Evolutionary conservation across 2,329 filamentous ascomycete species (phyloP), one percentile per base, ranked within the genome.

Genomic region (Aspergillus neoniger): DNA sequence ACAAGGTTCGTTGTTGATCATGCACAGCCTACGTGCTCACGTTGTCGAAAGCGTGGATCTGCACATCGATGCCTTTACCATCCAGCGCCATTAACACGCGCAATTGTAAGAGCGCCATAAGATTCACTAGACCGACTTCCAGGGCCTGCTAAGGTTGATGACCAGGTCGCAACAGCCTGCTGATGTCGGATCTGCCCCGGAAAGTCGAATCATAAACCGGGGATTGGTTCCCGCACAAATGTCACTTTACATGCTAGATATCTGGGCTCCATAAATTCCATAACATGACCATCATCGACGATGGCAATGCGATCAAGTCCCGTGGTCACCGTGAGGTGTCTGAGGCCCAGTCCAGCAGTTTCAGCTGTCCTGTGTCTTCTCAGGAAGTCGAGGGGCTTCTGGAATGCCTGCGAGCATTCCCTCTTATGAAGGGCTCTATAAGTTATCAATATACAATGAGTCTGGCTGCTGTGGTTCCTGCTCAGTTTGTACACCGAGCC

Each of bases 1-100:
- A 70, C 43, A 74, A 75, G 62, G 71, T 74, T 43, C 68, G 70
- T 25, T 74, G 72, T 39, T 39, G 72, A 75, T 50, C 72, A 74
- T 65, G 58, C 57, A 8, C 23, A 61, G 17, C 69, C 72, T 5
- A 60, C 69, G 14, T 74, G 72, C 50, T 62, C 63, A 30, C 70
- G 72, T 28, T 75, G 72, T 49, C 62, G 65, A 43, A 63, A 61
- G 32, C 70, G 71, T 15, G 65, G 67, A 2, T 59, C 58, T 14
- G 51, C 64, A 2, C 47, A 23, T 4, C 60, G 63, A n/a, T 74
- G 71, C 51, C 70, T 72, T 52, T 74, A 74, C 53, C 72, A 74
- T 59, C 69, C 72, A n/a, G 70, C 71, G 14, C 72, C 72, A 4
- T 56, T 74, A 57, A 74, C 70, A 3, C 63, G 65, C n/a, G 21